A percentile compares a stretch with the other conserved stretches of the same genome.
Conservation (phyloP, 768 basidiomycete genomes). For the Mycena albidolilacea region DNA sequence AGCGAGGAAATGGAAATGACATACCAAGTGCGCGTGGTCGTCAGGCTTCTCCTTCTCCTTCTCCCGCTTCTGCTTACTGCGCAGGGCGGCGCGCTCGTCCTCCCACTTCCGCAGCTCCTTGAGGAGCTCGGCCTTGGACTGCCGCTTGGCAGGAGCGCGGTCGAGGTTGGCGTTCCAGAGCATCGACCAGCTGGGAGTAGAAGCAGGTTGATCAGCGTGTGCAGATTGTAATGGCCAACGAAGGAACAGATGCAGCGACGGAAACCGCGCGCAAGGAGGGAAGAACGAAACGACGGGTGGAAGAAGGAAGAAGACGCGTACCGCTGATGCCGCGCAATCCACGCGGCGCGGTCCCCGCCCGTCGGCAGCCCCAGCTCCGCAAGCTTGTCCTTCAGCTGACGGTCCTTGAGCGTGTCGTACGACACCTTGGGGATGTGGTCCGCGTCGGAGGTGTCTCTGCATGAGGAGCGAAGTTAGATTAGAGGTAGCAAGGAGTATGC, state of each 20-base stretch:
- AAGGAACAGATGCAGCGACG: slow-evolving; percentile 3
- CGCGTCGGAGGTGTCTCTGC: slow-evolving; percentile 50
- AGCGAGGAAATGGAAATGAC: background rate
- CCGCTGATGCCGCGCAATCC: slow-evolving; percentile 75
- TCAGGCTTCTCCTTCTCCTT: slow-evolving; percentile 59
- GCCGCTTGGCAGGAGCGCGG: slow-evolving; percentile 60
- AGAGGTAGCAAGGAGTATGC: background rate
- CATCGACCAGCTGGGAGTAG: slow-evolving; percentile 72
- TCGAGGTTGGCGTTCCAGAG: slow-evolving; percentile 82
- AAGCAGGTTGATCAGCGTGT: background rate
- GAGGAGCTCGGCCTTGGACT: slow-evolving; percentile 61
- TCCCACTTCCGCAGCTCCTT: slow-evolving; percentile 74
- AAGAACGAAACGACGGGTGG: no score
- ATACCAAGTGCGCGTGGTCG: slow-evolving; percentile 59
- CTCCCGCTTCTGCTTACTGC: no score
- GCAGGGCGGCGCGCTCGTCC: slow-evolving; percentile 55
- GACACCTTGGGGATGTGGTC: slow-evolving; percentile 73
- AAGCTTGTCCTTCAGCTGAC: slow-evolving; percentile 70
- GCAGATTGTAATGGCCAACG: no score
- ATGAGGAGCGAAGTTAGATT: slow-evolving; percentile 26
- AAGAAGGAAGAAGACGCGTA: slow-evolving; percentile 43
- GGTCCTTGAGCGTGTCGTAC: slow-evolving; percentile 76
- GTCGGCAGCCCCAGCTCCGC: slow-evolving; percentile 63
- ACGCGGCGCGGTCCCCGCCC: slow-evolving; percentile 64
- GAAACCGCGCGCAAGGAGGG: background rate